These are phyloP conservation scores for Huiozyma naganishii DNA, from an alignment of 805 yeast species.

Conservation along the genomic window DNA sequence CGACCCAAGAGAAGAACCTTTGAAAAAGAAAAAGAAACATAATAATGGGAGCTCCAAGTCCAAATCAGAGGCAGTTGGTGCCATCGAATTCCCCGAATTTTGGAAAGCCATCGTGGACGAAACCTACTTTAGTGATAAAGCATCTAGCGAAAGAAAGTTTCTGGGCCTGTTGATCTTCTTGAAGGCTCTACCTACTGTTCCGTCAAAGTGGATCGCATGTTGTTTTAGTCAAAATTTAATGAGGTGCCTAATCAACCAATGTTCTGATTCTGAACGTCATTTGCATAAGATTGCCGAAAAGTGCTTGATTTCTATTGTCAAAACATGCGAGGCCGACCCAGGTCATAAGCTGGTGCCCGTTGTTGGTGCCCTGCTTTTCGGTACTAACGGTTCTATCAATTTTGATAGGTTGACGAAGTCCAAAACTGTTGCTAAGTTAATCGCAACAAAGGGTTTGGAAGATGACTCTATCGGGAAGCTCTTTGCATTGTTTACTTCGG, in stretches of 20 bases:
- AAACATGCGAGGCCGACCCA: slow-evolving; percentile 30
- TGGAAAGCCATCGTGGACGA: slow-evolving; percentile 78
- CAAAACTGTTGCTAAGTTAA: slow-evolving; percentile 44
- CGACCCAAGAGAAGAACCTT: slow-evolving; percentile 6
- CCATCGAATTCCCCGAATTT: slow-evolving; percentile 46
- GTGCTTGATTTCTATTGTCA: slow-evolving; percentile 36
- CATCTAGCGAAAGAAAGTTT: slow-evolving; percentile 79
- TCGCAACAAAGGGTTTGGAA: slow-evolving; percentile 15
- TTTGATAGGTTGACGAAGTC: slow-evolving; percentile 73
- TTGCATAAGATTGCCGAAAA: slow-evolving; percentile 57
- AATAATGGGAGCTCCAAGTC: slow-evolving; percentile 21
- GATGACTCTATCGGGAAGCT: slow-evolving; percentile 19
- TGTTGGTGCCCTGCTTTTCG: slow-evolving; percentile 29
- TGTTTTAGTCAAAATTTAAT: slow-evolving; percentile 55
- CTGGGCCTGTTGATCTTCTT: slow-evolving; percentile 73
- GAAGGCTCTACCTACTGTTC: slow-evolving; percentile 31
- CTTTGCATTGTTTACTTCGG: slow-evolving; percentile 7
- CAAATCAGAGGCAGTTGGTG: slow-evolving; percentile 14
- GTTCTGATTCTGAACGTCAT: slow-evolving; percentile 52
- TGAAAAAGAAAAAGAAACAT: slow-evolving; percentile 34
- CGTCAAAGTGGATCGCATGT: slow-evolving; percentile 10
- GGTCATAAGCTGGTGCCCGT: slow-evolving; percentile 23
- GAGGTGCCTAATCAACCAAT: slow-evolving; percentile 67
- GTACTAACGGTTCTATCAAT: slow-evolving; percentile 46
- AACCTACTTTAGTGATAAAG: slow-evolving; percentile 57